These are phyloP conservation scores for Candida sithepensis DNA, from an alignment of 805 yeast species.

Conservation along the genomic window DNA sequence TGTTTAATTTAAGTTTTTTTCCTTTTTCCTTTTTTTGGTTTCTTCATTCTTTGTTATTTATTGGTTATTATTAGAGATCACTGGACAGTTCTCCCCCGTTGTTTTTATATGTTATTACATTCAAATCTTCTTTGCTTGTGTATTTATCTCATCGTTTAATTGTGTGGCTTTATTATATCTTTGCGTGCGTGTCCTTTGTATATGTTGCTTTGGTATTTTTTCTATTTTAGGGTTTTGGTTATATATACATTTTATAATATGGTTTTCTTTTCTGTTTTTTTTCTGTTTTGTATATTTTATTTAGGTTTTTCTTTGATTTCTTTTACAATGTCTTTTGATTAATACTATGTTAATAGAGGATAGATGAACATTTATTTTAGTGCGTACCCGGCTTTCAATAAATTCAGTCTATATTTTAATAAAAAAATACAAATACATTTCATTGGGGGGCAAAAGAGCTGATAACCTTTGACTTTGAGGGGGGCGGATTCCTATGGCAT, in stretches of 20 bases:
- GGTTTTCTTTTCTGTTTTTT: neutral
- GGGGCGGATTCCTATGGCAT: no score
- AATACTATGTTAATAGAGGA: neutral
- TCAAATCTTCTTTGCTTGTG: neutral
- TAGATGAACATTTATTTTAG: neutral
- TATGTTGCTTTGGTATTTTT: neutral
- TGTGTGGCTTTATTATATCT: neutral
- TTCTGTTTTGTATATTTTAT: neutral
- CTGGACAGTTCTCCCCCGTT: neutral
- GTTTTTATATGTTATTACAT: neutral
- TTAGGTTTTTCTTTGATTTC: neutral
- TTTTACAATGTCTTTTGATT: no score
- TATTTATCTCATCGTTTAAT: neutral
- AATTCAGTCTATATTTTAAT: no score
- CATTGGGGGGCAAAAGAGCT: no score
- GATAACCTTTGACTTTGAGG: no score
- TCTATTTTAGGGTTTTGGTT: neutral
- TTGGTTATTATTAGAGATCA: neutral
- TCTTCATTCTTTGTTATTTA: neutral
- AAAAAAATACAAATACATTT: no score
- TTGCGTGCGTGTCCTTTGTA: no score
- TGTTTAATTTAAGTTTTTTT: no score
- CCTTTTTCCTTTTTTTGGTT: neutral
- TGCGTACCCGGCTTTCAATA: no score
- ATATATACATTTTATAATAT: neutral